A percentile compares a stretch with the other conserved stretches of the same genome.
phyloP scores from a whole-genome alignment of 768 basidiomycete genomes.

The Leucosporidium creatinivorum region DNA sequence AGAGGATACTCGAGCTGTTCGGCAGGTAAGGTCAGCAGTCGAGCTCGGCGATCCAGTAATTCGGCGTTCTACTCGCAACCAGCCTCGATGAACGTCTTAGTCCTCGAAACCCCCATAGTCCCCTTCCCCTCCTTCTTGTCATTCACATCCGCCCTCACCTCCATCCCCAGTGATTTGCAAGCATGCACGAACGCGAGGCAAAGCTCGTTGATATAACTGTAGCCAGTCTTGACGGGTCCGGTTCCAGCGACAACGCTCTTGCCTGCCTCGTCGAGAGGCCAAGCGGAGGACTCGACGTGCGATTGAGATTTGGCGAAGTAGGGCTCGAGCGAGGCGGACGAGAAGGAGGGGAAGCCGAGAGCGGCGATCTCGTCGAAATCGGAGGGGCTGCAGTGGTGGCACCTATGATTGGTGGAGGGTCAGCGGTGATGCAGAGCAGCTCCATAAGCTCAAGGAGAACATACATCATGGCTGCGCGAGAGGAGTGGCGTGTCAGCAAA shows the following conservation, averaged over 20 bases:
- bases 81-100: not conserved
- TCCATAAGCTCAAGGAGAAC: too few species aligned
- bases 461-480: not conserved
- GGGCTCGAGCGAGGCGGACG: conserved; percentile 14
- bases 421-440: not conserved
- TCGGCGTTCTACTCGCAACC: not conserved
- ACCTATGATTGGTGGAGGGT: conserved; percentile 4
- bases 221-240: conserved; percentile 10
- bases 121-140: not conserved
- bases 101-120: not conserved
- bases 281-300: not conserved
- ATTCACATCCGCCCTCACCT: conserved; percentile 22
- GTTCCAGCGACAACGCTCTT: not conserved
- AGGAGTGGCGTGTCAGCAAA: too few species aligned
- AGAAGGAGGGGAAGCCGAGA: not conserved
- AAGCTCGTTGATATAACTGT: conserved; percentile 11
- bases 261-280: not conserved
- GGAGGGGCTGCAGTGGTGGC: conserved; percentile 26
- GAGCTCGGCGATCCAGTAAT: not conserved
- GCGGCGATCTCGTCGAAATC: conserved; percentile 23
- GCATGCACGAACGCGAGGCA: conserved; percentile 13
- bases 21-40: not conserved
- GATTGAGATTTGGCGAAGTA: conserved; percentile 31
- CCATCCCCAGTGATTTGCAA: conserved; percentile 15
- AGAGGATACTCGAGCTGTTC: conserved; percentile 12